Percentiles rank a stretch among this genome's conserved stretches.
Conservation (phyloP, 345 rosid species). For the Pugionium cornutum region DNA sequence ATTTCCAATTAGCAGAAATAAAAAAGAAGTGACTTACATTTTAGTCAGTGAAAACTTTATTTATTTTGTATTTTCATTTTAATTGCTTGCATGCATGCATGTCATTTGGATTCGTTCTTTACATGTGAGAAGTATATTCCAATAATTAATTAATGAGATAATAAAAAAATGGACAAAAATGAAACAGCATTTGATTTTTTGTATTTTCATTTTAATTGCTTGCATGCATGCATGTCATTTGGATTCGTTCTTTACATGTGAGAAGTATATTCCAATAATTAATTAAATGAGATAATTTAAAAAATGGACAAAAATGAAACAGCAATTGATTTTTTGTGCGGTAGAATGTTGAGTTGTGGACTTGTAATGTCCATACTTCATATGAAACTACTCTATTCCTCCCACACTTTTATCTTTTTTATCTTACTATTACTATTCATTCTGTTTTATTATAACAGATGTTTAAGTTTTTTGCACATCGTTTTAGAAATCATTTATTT, state of each 20-base stretch:
- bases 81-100: constrained; percentile 39
- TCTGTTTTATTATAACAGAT: too few species aligned
- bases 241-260: constrained; percentile 36
- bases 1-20: too few species aligned
- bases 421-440: too few species aligned
- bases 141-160: constrained; percentile 37
- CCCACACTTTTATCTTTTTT: constrained; percentile 19
- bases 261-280: constrained; percentile 42
- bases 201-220: constrained; percentile 35
- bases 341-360: constrained; percentile 34
- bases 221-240: constrained; percentile 40
- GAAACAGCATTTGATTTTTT: constrained; percentile 15
- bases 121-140: constrained; percentile 39
- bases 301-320: neutral
- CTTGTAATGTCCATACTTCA: constrained; percentile 23
- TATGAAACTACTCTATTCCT: constrained; percentile 34
- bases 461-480: too few species aligned
- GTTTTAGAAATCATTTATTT: too few species aligned
- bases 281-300: constrained; percentile 21
- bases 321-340: constrained; percentile 22
- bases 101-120: constrained; percentile 32
- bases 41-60: constrained; percentile 26
- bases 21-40: neutral
- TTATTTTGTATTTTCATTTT: constrained; percentile 29
- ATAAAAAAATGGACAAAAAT: neutral